Conservation (phyloP, 805 yeast species). For the Saccharomyces jurei region DNA sequence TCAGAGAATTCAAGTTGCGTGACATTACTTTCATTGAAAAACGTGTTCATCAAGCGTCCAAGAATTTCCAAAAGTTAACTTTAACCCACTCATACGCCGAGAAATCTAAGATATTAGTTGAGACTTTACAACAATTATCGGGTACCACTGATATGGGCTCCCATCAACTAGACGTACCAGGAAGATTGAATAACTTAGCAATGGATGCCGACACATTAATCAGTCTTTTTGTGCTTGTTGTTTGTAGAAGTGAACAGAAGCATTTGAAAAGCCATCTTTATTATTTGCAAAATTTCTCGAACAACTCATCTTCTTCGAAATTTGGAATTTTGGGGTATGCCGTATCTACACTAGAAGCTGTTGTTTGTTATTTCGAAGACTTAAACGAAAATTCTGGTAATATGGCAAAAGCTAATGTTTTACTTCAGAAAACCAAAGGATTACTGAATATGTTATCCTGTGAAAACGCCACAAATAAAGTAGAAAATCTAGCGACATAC, state of each 20-base stretch:
- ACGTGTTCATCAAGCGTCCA: constrained; percentile 44
- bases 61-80: constrained; percentile 41
- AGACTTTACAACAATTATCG: constrained; percentile 48
- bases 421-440: constrained; percentile 27
- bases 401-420: constrained; percentile 29
- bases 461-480: constrained; percentile 1
- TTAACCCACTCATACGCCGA: constrained; percentile 39
- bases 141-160: constrained; percentile 6
- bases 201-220: constrained; percentile 79
- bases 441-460: neutral
- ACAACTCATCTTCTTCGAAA: constrained; percentile 36
- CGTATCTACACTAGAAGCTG: constrained; percentile 77
- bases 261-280: constrained; percentile 55
- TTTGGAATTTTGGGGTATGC: constrained; percentile 68
- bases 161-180: constrained; percentile 1
- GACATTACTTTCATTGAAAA: constrained; percentile 32
- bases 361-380: constrained; percentile 49
- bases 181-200: constrained; percentile 11
- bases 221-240: constrained; percentile 62
- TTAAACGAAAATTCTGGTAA: constrained; percentile 1
- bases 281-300: constrained; percentile 53
- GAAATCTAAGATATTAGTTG: constrained; percentile 42
- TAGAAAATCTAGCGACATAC: constrained; percentile 23
- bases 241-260: constrained; percentile 52
- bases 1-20: constrained; percentile 23